Conservation (phyloP, 2,329 filamentous ascomycete species). For the Alternaria gaisen region DNA sequence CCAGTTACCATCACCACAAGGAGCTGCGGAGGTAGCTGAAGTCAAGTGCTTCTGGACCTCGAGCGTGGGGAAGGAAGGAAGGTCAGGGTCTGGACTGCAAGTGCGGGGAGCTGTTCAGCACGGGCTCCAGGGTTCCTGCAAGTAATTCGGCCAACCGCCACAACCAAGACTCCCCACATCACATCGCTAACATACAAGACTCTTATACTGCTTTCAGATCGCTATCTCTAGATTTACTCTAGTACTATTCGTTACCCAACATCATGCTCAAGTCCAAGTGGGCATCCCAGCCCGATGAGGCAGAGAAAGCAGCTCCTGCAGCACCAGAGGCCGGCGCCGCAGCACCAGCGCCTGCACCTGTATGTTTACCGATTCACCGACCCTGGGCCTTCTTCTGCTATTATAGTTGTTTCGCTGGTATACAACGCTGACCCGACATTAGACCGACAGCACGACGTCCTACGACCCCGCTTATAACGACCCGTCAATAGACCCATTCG, state of each 20-base stretch:
- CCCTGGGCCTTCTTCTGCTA: not conserved
- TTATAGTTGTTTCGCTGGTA: conserved; percentile 11
- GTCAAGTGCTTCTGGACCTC: not conserved
- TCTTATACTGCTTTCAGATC: not conserved
- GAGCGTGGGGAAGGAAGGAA: not conserved
- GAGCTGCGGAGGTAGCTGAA: not conserved
- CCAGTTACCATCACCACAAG: not conserved
- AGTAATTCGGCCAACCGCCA: conserved; percentile 8
- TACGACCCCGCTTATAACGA: conserved; percentile 43
- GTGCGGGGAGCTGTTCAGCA: conserved; percentile 18
- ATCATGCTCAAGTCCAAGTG: conserved; percentile 47
- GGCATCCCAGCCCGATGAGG: conserved; percentile 35
- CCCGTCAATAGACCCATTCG: conserved; percentile 55
- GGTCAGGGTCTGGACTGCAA: conserved; percentile 8
- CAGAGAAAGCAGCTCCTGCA: conserved; percentile 7
- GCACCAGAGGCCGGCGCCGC: conserved; percentile 6
- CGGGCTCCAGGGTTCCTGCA: conserved; percentile 15
- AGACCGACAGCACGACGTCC: conserved; percentile 30
- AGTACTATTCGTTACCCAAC: conserved; percentile 2
- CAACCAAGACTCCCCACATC: not conserved
- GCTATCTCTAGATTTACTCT: conserved; percentile 4
- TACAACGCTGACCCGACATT: conserved; percentile 6
- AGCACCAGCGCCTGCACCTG: conserved; percentile 18
- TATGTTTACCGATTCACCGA: not conserved
- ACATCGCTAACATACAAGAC: conserved; percentile 3